These are phyloP conservation scores for Hortiboletus campestris DNA, from an alignment of 768 basidiomycete genomes.

Conservation along the genomic window DNA sequence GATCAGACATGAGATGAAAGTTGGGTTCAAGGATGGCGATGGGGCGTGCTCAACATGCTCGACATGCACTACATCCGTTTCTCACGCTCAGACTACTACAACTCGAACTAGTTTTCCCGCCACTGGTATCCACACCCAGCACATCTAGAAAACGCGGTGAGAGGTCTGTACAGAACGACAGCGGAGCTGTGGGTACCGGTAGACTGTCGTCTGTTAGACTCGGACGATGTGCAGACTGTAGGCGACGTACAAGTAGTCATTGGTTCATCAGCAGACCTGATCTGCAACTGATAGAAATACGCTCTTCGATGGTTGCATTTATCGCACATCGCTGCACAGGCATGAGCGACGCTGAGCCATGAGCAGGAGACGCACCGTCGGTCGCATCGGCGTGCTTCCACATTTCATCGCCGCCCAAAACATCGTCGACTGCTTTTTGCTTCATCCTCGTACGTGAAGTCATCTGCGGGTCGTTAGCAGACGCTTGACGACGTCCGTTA, in stretches of 20 bases:
- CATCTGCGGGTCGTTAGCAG: constrained; percentile 53
- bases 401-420: constrained; percentile 88
- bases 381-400: constrained; percentile 95
- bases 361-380: constrained; percentile 47
- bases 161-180: not conserved
- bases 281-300: constrained; percentile 96
- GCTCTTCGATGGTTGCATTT: constrained; percentile 87
- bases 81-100: constrained; percentile 20
- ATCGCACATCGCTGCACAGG: constrained; percentile 47
- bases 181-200: constrained; percentile 43
- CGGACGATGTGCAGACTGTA: not conserved
- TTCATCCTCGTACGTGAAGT: constrained; percentile 83
- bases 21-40: constrained; percentile 14
- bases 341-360: not conserved
- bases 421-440: constrained; percentile 93
- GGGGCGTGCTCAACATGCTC: constrained; percentile 21
- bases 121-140: constrained; percentile 63
- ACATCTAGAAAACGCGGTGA: constrained; percentile 41
- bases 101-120: constrained; percentile 62
- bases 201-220: constrained; percentile 42
- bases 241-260: constrained; percentile 55
- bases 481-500: too few relatives aligned
- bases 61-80: constrained; percentile 9
- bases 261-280: constrained; percentile 88
- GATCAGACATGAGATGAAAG: constrained; percentile 55